A percentile compares a stretch with the other conserved stretches of the same genome.
phyloP scores from a whole-genome alignment of 139 green algal genomes.

The Edaphochlamys debaryana region DNA sequence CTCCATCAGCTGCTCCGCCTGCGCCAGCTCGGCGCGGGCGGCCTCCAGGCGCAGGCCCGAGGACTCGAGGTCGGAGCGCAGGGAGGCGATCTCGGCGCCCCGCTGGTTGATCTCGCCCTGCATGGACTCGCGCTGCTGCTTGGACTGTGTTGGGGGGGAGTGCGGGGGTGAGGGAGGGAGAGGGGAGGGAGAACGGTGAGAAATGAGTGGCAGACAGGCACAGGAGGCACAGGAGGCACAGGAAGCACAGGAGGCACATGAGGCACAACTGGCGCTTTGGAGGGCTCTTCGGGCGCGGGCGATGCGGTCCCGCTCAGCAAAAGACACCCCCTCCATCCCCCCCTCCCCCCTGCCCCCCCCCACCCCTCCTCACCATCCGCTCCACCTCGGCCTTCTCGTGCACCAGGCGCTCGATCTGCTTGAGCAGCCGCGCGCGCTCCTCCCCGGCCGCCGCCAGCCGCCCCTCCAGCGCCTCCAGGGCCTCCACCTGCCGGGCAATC shows the following conservation, averaged over 20 bases:
- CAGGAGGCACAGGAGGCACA: no score
- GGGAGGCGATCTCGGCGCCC: constrained; percentile 5
- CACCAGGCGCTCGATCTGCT: constrained; percentile 43
- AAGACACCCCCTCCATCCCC: no score
- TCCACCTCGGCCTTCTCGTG: constrained; percentile 37
- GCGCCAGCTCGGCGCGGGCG: neutral
- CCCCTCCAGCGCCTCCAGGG: constrained; percentile 26
- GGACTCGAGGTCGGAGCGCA: neutral
- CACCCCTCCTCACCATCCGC: constrained; percentile 29
- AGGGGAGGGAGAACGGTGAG: no score
- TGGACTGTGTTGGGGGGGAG: constrained; percentile 1
- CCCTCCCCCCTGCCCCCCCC: no score
- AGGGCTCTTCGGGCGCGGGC: no score
- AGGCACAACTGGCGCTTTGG: no score
- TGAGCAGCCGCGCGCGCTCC: constrained; percentile 43
- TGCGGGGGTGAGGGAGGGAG: neutral
- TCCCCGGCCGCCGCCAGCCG: constrained; percentile 14
- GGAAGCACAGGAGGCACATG: no score
- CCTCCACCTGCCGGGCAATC: constrained; percentile 18
- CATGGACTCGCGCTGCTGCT: constrained; percentile 39
- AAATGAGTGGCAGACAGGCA: no score
- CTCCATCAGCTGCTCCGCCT: constrained; percentile 6
- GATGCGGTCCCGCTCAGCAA: no score
- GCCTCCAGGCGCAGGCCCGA: neutral
- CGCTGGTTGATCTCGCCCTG: constrained; percentile 35